Percentiles rank a stretch among this genome's conserved stretches.
Conservation (phyloP, 2,329 filamentous ascomycete genomes). For the Pseudopithomyces maydicus region DNA sequence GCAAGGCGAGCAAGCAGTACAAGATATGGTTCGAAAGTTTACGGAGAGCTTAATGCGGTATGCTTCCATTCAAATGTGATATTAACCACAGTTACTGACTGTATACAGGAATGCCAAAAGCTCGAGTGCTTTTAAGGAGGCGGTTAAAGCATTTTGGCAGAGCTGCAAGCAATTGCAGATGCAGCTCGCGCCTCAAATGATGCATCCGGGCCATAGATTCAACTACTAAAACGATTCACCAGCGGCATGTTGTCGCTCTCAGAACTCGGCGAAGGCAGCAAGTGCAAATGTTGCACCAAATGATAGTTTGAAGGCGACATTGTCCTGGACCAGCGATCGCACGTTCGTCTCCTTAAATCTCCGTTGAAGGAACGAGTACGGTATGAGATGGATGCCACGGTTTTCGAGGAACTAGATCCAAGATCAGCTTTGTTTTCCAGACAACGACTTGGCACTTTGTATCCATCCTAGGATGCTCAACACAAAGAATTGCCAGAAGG, state of each 20-base stretch:
- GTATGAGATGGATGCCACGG: slow-evolving; percentile 57
- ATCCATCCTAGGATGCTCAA: background rate
- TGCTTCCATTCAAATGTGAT: background rate
- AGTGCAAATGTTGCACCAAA: slow-evolving; percentile 76
- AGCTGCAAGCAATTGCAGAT: slow-evolving; percentile 44
- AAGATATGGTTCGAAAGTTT: slow-evolving; percentile 40
- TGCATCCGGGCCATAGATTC: slow-evolving; percentile 34
- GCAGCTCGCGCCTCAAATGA: slow-evolving; percentile 38
- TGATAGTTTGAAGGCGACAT: slow-evolving; percentile 68
- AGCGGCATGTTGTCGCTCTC: background rate
- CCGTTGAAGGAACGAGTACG: slow-evolving; percentile 55
- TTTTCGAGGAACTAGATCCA: slow-evolving; percentile 53
- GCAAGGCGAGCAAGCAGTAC: slow-evolving; percentile 33
- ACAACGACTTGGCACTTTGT: too few relatives aligned
- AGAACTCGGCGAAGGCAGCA: slow-evolving; percentile 67
- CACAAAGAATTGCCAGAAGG: background rate
- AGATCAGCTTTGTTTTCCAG: slow-evolving; percentile 22
- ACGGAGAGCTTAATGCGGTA: slow-evolving; percentile 41
- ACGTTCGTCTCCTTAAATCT: slow-evolving; percentile 58
- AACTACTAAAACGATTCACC: slow-evolving; percentile 18
- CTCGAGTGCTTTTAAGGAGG: slow-evolving; percentile 39
- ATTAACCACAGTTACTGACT: background rate
- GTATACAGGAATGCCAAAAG: slow-evolving; percentile 42
- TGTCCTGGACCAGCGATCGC: slow-evolving; percentile 58
- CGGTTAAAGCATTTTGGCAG: slow-evolving; percentile 42